Percentiles rank a stretch among this genome's conserved stretches.
Evolutionary conservation across 148 eudicot genomes (phyloP).

Genomic region (Vaccinium corymbosum): DNA sequence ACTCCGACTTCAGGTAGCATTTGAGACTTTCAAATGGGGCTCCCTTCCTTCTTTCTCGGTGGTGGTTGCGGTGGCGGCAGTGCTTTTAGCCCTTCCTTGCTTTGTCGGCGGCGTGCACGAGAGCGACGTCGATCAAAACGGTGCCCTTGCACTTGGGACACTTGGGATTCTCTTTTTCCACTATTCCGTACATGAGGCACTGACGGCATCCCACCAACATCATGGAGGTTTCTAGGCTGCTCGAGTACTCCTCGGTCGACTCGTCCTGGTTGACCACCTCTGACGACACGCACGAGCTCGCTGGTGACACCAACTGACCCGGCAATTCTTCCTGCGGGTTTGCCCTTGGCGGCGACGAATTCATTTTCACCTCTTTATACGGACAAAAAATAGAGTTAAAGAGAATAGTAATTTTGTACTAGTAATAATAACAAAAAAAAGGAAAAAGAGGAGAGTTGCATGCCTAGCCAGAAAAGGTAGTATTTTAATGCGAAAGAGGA

Average conservation of each 20-base stretch:
- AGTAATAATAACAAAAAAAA: too few species aligned
- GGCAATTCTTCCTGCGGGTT: slow-evolving; percentile 29
- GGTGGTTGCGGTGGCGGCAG: slow-evolving; percentile 10
- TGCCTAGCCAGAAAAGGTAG: too few species aligned
- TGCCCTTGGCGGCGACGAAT: slow-evolving; percentile 52
- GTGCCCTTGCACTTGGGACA: slow-evolving; percentile 78
- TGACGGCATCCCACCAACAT: slow-evolving; percentile 66
- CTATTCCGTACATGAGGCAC: slow-evolving; percentile 68
- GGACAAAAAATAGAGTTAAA: too few species aligned
- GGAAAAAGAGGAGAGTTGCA: too few species aligned
- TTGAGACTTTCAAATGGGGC: not conserved
- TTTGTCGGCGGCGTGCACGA: too few species aligned
- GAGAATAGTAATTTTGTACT: too few species aligned
- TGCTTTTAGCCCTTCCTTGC: slow-evolving; percentile 1
- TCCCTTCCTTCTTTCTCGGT: slow-evolving; percentile 20
- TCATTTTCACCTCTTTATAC: slow-evolving; percentile 32
- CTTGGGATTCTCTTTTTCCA: slow-evolving; percentile 52
- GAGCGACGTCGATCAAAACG: slow-evolving; percentile 52
- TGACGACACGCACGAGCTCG: slow-evolving; percentile 58
- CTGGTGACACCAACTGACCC: slow-evolving; percentile 42
- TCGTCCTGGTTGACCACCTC: slow-evolving; percentile 34
- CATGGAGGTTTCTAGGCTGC: slow-evolving; percentile 55
- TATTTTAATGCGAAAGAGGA: too few species aligned
- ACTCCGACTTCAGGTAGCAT: not conserved
- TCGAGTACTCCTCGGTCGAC: slow-evolving; percentile 14